These are phyloP conservation scores for Toxicodendron radicans DNA, from an alignment of 345 rosid genomes.

Conservation along the genomic window DNA sequence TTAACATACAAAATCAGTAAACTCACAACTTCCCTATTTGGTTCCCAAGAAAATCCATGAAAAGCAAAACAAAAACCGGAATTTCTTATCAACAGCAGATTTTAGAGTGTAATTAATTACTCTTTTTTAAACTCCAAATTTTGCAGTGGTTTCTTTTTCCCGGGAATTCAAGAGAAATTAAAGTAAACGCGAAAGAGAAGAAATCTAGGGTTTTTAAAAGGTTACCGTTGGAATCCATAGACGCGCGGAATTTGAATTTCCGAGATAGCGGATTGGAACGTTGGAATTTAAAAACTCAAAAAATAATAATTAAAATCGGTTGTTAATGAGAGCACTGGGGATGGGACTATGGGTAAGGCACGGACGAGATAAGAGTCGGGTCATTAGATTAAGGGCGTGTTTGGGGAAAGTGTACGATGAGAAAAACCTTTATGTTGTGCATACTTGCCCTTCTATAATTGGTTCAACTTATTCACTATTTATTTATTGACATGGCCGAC, in stretches of 20 bases:
- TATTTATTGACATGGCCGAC: too few species aligned
- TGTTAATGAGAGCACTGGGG: neutral
- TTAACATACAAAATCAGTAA: neutral
- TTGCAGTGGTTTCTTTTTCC: neutral
- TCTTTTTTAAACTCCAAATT: neutral
- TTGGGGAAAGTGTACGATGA: neutral
- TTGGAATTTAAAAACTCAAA: conserved; percentile 3
- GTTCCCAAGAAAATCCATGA: neutral
- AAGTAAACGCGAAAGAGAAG: neutral
- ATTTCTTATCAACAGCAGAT: neutral
- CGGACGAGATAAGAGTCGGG: neutral
- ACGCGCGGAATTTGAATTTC: conserved; percentile 37
- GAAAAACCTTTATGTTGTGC: too few species aligned
- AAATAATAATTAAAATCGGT: neutral
- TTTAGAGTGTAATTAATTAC: neutral
- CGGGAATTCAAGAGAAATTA: neutral
- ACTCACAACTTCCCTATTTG: neutral
- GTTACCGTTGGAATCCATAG: conserved; percentile 29
- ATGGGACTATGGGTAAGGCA: conserved; percentile 5
- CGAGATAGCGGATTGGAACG: conserved; percentile 3
- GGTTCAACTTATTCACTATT: too few species aligned
- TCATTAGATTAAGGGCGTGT: neutral
- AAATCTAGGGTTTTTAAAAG: conserved; percentile 7
- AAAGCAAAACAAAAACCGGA: neutral
- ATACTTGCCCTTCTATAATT: too few species aligned